A percentile compares a stretch with the other conserved stretches of the same genome.
phyloP scores from a whole-genome alignment of 768 basidiomycete genomes.

The Obba rivulosa region DNA sequence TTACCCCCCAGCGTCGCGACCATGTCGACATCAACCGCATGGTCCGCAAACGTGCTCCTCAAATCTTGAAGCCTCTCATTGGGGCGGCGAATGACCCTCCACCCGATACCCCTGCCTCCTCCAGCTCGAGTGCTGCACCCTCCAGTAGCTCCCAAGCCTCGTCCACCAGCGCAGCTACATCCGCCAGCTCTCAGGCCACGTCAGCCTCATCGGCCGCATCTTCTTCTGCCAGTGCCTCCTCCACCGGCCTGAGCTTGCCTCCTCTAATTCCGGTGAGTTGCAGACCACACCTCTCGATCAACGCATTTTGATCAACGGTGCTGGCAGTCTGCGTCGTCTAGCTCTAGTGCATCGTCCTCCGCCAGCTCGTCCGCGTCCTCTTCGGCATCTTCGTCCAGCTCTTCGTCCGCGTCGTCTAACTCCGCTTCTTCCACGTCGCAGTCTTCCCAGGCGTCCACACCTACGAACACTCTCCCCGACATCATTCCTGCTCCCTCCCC shows the following conservation, averaged over 20 bases:
- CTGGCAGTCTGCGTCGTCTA: conserved; percentile 6
- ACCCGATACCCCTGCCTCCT: conserved; percentile 8
- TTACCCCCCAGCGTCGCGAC: conserved; percentile 41
- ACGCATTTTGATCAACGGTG: background rate
- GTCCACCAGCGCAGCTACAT: conserved; percentile 16
- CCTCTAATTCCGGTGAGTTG: background rate
- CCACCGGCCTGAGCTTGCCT: background rate
- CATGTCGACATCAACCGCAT: conserved; percentile 59
- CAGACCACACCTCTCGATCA: background rate
- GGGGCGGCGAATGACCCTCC: conserved; percentile 29
- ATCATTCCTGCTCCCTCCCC: background rate
- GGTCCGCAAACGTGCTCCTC: conserved; percentile 57
- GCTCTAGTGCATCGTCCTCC: conserved; percentile 12
- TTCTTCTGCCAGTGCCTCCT: background rate
- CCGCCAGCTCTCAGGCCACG: conserved; percentile 11
- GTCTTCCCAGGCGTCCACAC: conserved; percentile 5
- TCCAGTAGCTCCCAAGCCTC: conserved; percentile 14
- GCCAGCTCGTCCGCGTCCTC: conserved; percentile 5
- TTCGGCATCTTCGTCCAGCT: conserved; percentile 4
- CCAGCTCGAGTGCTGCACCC: conserved; percentile 8
- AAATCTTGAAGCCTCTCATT: conserved; percentile 21
- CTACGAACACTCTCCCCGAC: conserved; percentile 7
- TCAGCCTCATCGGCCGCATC: conserved; percentile 9
- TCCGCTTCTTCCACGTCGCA: conserved; percentile 2
- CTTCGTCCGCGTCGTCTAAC: background rate